Conservation (phyloP, 2,329 filamentous ascomycete genomes). For the Akanthomyces muscarius region DNA sequence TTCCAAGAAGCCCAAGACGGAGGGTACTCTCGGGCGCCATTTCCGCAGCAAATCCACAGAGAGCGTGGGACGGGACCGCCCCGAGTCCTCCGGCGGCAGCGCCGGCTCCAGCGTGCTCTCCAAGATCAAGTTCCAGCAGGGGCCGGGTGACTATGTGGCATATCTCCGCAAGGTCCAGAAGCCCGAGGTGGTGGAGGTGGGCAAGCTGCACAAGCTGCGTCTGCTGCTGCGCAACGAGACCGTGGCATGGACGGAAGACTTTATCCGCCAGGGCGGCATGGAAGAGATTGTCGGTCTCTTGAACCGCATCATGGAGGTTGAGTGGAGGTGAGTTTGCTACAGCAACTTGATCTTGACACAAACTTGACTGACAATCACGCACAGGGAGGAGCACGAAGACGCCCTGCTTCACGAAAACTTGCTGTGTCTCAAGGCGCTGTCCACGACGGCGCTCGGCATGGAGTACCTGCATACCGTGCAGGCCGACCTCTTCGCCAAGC, state of each 20-base stretch:
- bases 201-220: slow-evolving; percentile 88
- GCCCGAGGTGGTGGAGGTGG: slow-evolving; percentile 84
- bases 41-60: slow-evolving; percentile 71
- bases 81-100: slow-evolving; percentile 45
- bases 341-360: not conserved
- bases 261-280: slow-evolving; percentile 88
- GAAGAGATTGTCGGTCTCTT: slow-evolving; percentile 81
- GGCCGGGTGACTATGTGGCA: slow-evolving; percentile 78
- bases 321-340: slow-evolving; percentile 74
- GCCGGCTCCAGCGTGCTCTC: slow-evolving; percentile 57
- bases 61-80: slow-evolving; percentile 59
- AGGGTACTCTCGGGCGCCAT: slow-evolving; percentile 57
- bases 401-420: slow-evolving; percentile 86
- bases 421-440: slow-evolving; percentile 88
- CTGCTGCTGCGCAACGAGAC: slow-evolving; percentile 90
- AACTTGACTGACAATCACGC: slow-evolving; percentile 21
- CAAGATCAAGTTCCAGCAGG: slow-evolving; percentile 69
- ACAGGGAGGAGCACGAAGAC: slow-evolving; percentile 91
- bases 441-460: slow-evolving; percentile 83
- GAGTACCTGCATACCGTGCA: slow-evolving; percentile 78
- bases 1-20: slow-evolving; percentile 67
- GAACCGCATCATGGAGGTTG: slow-evolving; percentile 88
- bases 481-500: slow-evolving; percentile 74
- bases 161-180: slow-evolving; percentile 79
- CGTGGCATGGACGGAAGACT: slow-evolving; percentile 89